Evolutionary conservation across 345 rosid species (phyloP), one percentile per base, ranked within the genome.

Genomic region (Eucalyptus cloeziana): DNA sequence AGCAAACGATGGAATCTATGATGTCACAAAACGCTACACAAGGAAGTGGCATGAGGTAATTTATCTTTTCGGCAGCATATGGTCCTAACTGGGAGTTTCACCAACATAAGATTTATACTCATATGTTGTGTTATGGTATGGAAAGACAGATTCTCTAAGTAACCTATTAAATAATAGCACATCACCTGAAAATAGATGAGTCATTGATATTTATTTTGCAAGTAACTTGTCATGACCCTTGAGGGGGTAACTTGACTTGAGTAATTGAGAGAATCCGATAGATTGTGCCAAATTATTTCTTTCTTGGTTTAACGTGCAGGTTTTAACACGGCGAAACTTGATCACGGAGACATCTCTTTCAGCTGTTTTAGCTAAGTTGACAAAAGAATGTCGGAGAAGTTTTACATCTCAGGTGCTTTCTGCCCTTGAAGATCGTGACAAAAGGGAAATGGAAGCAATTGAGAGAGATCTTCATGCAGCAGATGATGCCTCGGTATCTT

Each of bases 21-120:
- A 97, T 92, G 98, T 97, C 91, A 95, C 98, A 47, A 97, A 95
- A 89, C 98, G 99, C 86, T 97, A 97, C 92, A 97, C 99, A 86
- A 95, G 94, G 93, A 96, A 95, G 89, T 97, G 99, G 99, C 93
- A 92, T 85, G 99, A 97, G 97, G 99, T 97, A 93, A 85, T 71
- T 49, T 69, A 14, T 88, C 64, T 88, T 37, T 86, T 86, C 60
- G 7, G 87, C 87, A 51, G 64, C 83, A 37, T 71, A 71, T 37
- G 83, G 45, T 71, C 45, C 45, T 71, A 37, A 71, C 83, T 37
- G 47, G 45, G 14, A 76, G 83, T 76, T 21, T 37, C 45, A 76
- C 27, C 83, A 76, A 76, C 12, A 76, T 76, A 22, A 19, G 83
- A 76, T 76, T 19, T 19, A 71, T 25, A 3, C 47, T 76, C 47